Evolutionary conservation across 495 filamentous ascomycete species (phyloP), one percentile per base, ranked within the genome.

Genomic region (Massariosphaeria phaeospora): DNA sequence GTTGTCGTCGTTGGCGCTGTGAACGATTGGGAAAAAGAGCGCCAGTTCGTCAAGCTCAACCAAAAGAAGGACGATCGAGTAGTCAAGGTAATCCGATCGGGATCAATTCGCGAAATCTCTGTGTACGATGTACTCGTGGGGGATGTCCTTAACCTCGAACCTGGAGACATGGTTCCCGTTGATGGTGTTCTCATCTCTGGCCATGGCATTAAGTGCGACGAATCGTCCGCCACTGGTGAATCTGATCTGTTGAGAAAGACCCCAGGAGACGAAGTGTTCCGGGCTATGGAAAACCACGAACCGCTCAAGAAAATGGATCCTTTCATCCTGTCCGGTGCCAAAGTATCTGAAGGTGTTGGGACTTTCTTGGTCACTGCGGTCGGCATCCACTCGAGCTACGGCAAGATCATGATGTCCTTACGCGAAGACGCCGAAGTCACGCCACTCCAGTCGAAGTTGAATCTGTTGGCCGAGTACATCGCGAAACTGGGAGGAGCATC

Each of bases 381-480:
- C 26, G 91, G 91, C 56, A 74, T 93, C n/a, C 76, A 96, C 67
- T 89, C 91, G 3, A 86, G 81, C 47, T 89, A 91, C 66, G 91
- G 91, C 53, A 91, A 89, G 65, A 96, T 88, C 27, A 82, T 96
- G 79, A 93, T 97, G 88, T 84, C 89, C 40, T 78, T 96, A 23
- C 86, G 85, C 51, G 89, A 95, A 52, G 87, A 93, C 54, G 83
- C 83, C 57, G 91, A 97, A 61, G 88, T 89, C 10, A 97, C 91
- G 9, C 91, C 91, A n/a, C 74, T 97, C 33, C 91, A 97, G 69
- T 84, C 83, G 6, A 97, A 97, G 71, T 77, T 97, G 59, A 95
- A 94, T 62, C 75, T 85, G 31, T 79, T 97, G 47, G 91, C 91
- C 34, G 88, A 93, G 66, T 89, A 89, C 62, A 96, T 97, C 49